Conservation (phyloP, 1,284 basidiomycete genomes). For the Cutaneotrichosporon sp. region DNA sequence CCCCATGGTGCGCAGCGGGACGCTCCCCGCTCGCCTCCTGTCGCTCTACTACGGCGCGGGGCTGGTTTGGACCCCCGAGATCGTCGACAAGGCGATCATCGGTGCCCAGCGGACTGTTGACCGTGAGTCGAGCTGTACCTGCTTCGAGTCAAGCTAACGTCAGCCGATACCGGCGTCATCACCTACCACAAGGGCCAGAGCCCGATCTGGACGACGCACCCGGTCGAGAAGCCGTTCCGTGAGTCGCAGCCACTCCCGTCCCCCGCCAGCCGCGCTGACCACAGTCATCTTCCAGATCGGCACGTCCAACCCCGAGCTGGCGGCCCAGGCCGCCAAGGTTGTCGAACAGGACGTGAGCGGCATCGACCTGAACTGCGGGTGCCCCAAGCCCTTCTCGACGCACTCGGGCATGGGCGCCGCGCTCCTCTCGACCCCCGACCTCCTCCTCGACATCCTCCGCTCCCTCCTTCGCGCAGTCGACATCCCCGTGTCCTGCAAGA, state of each 20-base stretch:
- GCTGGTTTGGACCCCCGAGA: constrained; percentile 96
- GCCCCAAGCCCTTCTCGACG: constrained; percentile 94
- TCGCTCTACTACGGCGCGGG: constrained; percentile 91
- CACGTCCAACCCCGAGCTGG: constrained; percentile 81
- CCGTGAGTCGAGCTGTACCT: constrained; percentile 63
- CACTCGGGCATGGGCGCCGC: constrained; percentile 97
- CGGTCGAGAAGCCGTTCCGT: constrained; percentile 84
- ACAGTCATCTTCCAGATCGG: constrained; percentile 73
- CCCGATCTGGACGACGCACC: constrained; percentile 89
- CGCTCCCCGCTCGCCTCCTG: constrained; percentile 64
- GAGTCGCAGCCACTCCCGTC: constrained; percentile 16
- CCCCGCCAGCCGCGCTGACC: background rate
- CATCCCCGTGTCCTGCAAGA: constrained; percentile 87
- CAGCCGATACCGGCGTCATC: constrained; percentile 84
- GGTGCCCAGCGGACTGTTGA: constrained; percentile 80
- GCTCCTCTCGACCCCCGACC: constrained; percentile 84
- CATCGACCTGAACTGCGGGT: constrained; percentile 66
- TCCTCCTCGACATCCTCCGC: constrained; percentile 81
- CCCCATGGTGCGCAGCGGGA: constrained; percentile 93
- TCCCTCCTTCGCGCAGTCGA: constrained; percentile 73
- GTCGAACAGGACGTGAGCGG: constrained; percentile 90
- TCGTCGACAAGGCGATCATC: constrained; percentile 94
- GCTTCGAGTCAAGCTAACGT: constrained; percentile 15
- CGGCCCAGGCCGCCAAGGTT: constrained; percentile 83
- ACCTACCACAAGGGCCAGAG: constrained; percentile 74